Conservation (phyloP, 164 flowering plant species). For the Magnolia officinalis region DNA sequence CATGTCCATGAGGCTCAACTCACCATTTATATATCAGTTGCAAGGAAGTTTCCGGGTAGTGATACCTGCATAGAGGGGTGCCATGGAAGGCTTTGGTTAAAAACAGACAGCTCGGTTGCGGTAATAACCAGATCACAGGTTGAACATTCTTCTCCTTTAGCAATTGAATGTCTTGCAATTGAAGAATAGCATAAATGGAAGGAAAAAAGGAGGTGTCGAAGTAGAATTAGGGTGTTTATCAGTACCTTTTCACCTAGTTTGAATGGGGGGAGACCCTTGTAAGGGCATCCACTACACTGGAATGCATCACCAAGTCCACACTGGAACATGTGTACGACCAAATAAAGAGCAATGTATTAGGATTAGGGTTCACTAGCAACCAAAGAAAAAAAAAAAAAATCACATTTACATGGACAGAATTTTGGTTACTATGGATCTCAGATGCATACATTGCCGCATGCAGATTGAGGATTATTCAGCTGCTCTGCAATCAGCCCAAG, state of each 20-base stretch:
- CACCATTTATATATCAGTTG: constrained; percentile 18
- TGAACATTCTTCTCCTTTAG: background rate
- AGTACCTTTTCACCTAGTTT: constrained; percentile 92
- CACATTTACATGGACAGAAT: background rate
- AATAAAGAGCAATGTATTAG: background rate
- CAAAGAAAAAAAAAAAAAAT: background rate
- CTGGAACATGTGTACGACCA: constrained; percentile 35
- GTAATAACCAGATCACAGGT: background rate
- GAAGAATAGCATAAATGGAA: background rate
- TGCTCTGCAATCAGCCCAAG: constrained; percentile 66
- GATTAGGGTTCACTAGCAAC: background rate
- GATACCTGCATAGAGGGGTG: constrained; percentile 21
- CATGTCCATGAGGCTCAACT: background rate
- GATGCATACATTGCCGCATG: constrained; percentile 88
- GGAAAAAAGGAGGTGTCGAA: background rate
- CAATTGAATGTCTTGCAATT: background rate
- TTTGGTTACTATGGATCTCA: background rate
- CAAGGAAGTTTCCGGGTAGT: constrained; percentile 23
- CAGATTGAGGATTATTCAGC: constrained; percentile 77
- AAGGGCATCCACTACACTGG: constrained; percentile 88
- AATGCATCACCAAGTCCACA: constrained; percentile 99
- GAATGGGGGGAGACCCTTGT: constrained; percentile 89
- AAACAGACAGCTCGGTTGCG: background rate
- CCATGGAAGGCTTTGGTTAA: too few relatives aligned
- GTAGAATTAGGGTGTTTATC: background rate